Evolutionary conservation across 495 filamentous ascomycete genomes (phyloP), one percentile per base, ranked within the genome.

Genomic region (Aspergillus coremiiformis): DNA sequence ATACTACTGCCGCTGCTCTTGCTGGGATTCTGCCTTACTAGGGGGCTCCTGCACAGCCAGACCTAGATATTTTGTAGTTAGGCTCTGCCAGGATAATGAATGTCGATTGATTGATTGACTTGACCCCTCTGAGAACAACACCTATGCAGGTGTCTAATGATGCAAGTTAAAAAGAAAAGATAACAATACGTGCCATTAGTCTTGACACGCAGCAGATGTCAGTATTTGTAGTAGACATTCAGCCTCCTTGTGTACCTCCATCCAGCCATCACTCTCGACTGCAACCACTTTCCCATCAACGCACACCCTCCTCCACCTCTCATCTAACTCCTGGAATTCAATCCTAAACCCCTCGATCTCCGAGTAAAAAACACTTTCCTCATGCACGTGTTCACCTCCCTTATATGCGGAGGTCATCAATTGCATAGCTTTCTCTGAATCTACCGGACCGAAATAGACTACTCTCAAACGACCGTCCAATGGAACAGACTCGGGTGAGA

Each of bases 201-300:
- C 15, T 49, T n/a, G 27, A 19, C 17, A n/a, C 12, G 21, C 14
- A 1, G n/a, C 21, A 30, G 33, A 26, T 24, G 27, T 43, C 39
- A 62, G 42, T 11, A 73, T 37, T 42, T 60, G 53, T 24, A 73
- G 35, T 49, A 62, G 41, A 35, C 43, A 51, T 17, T 55, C 49
- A 20, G 58, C 15, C 32, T 73, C 73, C 61, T 68, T 77, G 47
- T 57, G 59, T 15, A 94, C 73, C 45, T 82, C 78, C 68, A 93
- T 79, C 80, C 80, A 85, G 6, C 92, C 90, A 0, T 77, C 81
- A 53, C 76, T 57, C 39, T 83, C 82, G 15, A 95, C 63, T 49
- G 75, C 77, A 9, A 95, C 78, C 55, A 95, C 91, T 51, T 84
- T 86, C 11, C 92, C 92, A 70, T 97, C 92, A 20, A 97, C 72